A percentile compares a stretch with the other conserved stretches of the same genome.
Evolutionary conservation across 495 filamentous ascomycete genomes (phyloP).

Genomic region (Platismatia glauca): DNA sequence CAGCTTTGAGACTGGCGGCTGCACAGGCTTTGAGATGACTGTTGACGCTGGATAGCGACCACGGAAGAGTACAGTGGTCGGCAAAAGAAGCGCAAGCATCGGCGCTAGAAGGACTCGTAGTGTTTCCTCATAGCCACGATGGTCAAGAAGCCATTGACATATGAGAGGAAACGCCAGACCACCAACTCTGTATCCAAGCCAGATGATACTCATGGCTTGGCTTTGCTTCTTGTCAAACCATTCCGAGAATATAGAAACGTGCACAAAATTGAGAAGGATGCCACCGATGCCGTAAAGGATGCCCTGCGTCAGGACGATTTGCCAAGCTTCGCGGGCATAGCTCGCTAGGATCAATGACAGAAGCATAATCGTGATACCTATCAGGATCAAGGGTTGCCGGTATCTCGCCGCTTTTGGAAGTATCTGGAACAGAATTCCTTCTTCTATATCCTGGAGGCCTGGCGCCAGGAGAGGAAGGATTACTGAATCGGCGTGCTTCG

Average conservation of each 20-base stretch:
- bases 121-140: conserved; percentile 17
- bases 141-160: conserved; percentile 19
- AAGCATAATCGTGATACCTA: conserved; percentile 15
- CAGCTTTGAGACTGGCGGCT: conserved; percentile 17
- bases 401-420: conserved; percentile 19
- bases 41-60: conserved; percentile 16
- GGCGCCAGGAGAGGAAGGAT: conserved; percentile 12
- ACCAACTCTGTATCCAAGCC: conserved; percentile 19
- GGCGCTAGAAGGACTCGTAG: conserved; percentile 17
- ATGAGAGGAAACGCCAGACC: conserved; percentile 16
- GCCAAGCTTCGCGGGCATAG: conserved; percentile 16
- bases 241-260: conserved; percentile 21
- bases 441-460: conserved; percentile 19
- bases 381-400: conserved; percentile 13
- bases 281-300: conserved; percentile 19
- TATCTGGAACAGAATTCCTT: conserved; percentile 18
- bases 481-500: conserved; percentile 8
- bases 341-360: conserved; percentile 16
- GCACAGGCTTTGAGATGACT: conserved; percentile 7
- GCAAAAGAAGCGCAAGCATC: conserved; percentile 17
- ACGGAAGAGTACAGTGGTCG: conserved; percentile 17
- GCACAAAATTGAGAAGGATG: conserved; percentile 20
- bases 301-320: conserved; percentile 19
- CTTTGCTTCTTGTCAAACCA: conserved; percentile 20
- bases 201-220: conserved; percentile 18